A percentile compares a stretch with the other conserved stretches of the same genome.
These are phyloP conservation scores for Kodamaea fungicola DNA, from an alignment of 1,139 yeast genomes.

Conservation along the genomic window DNA sequence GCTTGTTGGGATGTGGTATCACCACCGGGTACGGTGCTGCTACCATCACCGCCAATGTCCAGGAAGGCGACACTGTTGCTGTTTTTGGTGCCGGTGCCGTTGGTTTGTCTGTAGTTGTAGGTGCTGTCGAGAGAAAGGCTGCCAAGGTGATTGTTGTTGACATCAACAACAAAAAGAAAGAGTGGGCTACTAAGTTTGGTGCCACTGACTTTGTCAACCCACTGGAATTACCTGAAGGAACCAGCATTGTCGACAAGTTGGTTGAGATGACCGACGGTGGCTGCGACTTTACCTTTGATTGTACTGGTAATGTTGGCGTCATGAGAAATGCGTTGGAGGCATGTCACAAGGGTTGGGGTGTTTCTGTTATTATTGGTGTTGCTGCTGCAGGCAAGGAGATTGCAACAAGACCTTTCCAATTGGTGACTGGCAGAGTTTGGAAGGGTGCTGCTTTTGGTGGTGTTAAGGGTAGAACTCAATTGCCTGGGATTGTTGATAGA, in stretches of 20 bases:
- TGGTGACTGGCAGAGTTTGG: conserved; percentile 98
- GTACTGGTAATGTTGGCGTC: conserved; percentile 93
- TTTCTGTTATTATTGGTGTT: conserved; percentile 90
- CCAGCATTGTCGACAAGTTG: conserved; percentile 77
- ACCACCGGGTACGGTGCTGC: conserved; percentile 99
- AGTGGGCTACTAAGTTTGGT: conserved; percentile 86
- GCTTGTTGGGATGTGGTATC: conserved; percentile 96
- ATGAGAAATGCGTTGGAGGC: conserved; percentile 97
- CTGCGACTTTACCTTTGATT: conserved; percentile 90
- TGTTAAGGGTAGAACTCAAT: conserved; percentile 93
- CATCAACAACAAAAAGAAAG: conserved; percentile 76
- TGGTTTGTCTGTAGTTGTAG: conserved; percentile 93
- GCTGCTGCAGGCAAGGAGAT: conserved; percentile 98
- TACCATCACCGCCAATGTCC: conserved; percentile 86
- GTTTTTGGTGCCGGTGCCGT: conserved; percentile 98
- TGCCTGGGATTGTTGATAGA: conserved; percentile 86
- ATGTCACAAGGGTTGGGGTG: conserved; percentile 99
- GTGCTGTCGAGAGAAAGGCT: conserved; percentile 83
- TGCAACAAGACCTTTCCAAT: conserved; percentile 95
- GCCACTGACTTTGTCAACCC: conserved; percentile 96
- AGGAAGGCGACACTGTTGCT: conserved; percentile 90
- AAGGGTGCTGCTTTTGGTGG: conserved; percentile 99
- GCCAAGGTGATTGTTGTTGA: conserved; percentile 82
- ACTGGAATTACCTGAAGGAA: conserved; percentile 64
- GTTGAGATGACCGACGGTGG: conserved; percentile 95